Evolutionary conservation across 148 eudicot genomes (phyloP), one percentile per base, ranked within the genome.

Genomic region (Heliamphora exappendiculata): DNA sequence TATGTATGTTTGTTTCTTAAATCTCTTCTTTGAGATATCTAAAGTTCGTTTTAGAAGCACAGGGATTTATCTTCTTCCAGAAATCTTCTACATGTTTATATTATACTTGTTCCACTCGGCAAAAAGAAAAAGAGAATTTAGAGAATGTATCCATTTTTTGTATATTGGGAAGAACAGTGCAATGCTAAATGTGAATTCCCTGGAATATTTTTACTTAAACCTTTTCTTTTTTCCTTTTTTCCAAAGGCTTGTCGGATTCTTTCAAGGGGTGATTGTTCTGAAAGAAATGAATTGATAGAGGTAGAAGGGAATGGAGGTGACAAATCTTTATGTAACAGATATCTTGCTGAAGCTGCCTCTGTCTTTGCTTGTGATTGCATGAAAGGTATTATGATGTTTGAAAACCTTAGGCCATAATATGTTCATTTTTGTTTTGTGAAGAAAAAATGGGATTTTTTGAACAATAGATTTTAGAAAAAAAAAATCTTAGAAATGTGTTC

Each of bases 231-330:
- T 28, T 68, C 45, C 22, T 31, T 62, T 64, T 80, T 76, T 50
- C 69, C 26, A 33, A 84, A 95, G 99, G 97, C 97, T 76, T 85
- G 97, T 81, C 81, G 75, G 69, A 85, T 91, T 72, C 93, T 85
- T 66, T 75, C 84, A 73, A 89, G 79, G 78, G 97, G 91, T 76
- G 97, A 86, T 72, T 87, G 66, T 33, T 80, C 53, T 77, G 93
- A 86, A 77, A 72, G 80, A 41, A 78, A 76, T 59, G 87, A 88
- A 66, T 31, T 86, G 68, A 77, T 84, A 59, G 97, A 86, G 70
- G 85, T 70, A 76, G 87, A 86, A 79, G 87, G 75, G 74, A 86
- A 79, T 76, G 76, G 81, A 7, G 24, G 77, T 77, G 89, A 86
- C 55, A 87, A 86, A 67, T 67, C 81, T 67, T 62, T 86, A 66